Base-by-base conservation (phyloP, 768 basidiomycete species). In the Macrolepiota fuliginosa region DNA sequence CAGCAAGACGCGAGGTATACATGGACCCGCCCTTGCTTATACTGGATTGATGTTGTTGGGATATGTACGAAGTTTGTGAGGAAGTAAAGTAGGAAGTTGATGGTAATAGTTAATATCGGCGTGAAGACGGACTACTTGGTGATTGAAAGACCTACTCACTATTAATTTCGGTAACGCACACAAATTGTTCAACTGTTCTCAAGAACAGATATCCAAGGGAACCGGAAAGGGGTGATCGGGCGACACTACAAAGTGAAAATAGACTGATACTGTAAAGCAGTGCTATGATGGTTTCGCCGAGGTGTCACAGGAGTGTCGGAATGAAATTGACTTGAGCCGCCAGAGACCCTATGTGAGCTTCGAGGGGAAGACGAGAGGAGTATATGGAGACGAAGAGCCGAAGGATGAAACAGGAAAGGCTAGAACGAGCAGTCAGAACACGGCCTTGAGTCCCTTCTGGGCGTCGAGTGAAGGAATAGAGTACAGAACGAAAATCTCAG, bases 1-100 rank as follows among this genome's bases (percentile, higher is more conserved):
- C 78, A 66, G 73, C 77, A 64, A 84, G 82, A 61, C 75, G 78
- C 52, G 81, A 72, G 22, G 27, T 46, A 66, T 73, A 74, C 82
- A 84, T 85, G 54, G 57, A 19, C 24, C n/a, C 25, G 39, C 17
- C 39, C 35, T 36, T 37, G 58, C 58, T 27, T 22, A 32, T 54
- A 19, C 61, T 61, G 62, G 47, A 40, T 17, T 53, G 53, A 15
- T 24, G 25, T 19, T 27, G 46, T 49, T 17, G 17, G 35, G 25
- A 6, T 39, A 56, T 39, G n/a, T 19, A 49, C 15, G 39, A 46
- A 45, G 27, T 53, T 47, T 25, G 27, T 15, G 27, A 25, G 22
- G 56, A 24, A 17, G 56, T 24, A 50, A 10, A 42, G 15, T 37
- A 35, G 29, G 47, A 37, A 39, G 47, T 50, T 58, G 56, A 58